Evolutionary conservation across 495 filamentous ascomycete genomes (phyloP), one percentile per base, ranked within the genome.

Genomic region (Xylaria venustula): DNA sequence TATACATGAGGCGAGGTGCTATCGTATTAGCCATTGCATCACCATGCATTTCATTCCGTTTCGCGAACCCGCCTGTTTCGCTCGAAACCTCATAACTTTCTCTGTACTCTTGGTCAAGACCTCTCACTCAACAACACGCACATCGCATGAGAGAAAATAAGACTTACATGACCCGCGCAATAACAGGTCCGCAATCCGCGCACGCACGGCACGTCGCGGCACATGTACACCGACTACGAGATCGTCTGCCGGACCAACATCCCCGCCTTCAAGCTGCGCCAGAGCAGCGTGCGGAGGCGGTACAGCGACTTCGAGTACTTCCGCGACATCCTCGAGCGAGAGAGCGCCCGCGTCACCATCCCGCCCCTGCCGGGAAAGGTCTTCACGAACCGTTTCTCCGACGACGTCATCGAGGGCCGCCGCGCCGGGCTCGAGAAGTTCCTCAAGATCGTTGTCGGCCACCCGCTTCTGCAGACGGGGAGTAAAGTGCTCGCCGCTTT

Each of bases 261-360:
- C 72, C 94, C 94, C 58, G 93, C 95, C 65, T 98, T 98, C 84
- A 96, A 97, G 80, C 86, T 98, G 62, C 77, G 77, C 45, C 77
- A 90, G 71, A 92, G 88, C 47, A 81, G 84, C 62, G 95, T 98
- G 52, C 92, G 94, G 58, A 86, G 94, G 55, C 90, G 94, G 25
- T 98, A 98, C 77, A 92, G 88, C 58, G 94, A 98, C 75, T 98
- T 98, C 67, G 94, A 98, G 78, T 92, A 94, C 79, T 98, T 98
- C 79, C 92, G 94, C 67, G 94, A 98, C 72, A 96, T 98, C 57
- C 84, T 98, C 52, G 94, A 98, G 82, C 88, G 95, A 57, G 94
- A 98, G 79, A 88, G 84, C 67, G 93, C 93, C 37, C 82, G 95
- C 54, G 94, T 98, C 49, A 96, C 91, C 28, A 98, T 98, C 71